Conservation (phyloP, 2,329 filamentous ascomycete genomes). For the Claviceps cyperi region DNA sequence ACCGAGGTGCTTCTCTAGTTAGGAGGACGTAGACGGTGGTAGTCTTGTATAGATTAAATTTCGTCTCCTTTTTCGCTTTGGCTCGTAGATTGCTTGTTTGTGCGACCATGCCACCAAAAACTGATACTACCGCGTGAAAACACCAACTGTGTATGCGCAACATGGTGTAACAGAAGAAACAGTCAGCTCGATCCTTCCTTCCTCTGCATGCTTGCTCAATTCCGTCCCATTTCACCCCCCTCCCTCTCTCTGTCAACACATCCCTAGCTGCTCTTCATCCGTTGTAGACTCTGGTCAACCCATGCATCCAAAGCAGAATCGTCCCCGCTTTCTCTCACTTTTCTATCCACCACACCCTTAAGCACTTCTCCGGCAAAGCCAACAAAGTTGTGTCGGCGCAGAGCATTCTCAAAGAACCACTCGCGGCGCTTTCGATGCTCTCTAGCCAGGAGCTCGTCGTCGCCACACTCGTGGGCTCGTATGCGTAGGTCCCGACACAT, state of each 20-base stretch:
- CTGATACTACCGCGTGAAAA: background rate
- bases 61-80: background rate
- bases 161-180: background rate
- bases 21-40: too few relatives aligned
- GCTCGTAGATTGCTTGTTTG: background rate
- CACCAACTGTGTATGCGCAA: background rate
- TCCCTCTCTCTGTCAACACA: slow-evolving; percentile 18
- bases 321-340: slow-evolving; percentile 48
- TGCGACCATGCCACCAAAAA: background rate
- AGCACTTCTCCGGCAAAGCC: slow-evolving; percentile 85
- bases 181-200: background rate
- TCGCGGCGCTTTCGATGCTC: slow-evolving; percentile 73
- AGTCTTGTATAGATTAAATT: too few relatives aligned
- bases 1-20: background rate
- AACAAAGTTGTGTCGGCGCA: slow-evolving; percentile 89
- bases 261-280: slow-evolving; percentile 30
- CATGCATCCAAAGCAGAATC: slow-evolving; percentile 55
- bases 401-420: slow-evolving; percentile 91
- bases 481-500: slow-evolving; percentile 75
- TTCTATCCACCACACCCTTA: slow-evolving; percentile 67
- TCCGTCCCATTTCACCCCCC: slow-evolving; percentile 26
- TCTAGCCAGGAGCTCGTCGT: slow-evolving; percentile 59
- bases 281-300: slow-evolving; percentile 52
- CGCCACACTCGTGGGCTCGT: slow-evolving; percentile 66
- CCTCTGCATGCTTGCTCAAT: background rate